phyloP scores from a whole-genome alignment of 192 early-diverging fungal genomes.

The Umbelopsis vinacea region DNA sequence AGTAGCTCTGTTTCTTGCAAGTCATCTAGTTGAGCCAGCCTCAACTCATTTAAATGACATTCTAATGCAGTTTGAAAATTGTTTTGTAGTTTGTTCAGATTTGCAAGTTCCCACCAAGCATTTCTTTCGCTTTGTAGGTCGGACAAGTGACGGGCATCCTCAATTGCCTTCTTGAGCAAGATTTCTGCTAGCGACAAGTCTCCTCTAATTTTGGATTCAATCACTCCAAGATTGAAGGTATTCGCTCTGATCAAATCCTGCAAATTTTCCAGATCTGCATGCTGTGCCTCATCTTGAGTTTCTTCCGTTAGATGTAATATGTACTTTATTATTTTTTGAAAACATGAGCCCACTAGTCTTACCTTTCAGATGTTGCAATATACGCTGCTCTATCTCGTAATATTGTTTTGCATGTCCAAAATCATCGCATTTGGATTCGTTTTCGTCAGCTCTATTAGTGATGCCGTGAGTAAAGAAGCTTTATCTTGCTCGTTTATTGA shows the following conservation, averaged over 20 bases:
- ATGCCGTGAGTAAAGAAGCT: not conserved
- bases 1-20: slow-evolving; percentile 10
- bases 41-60: slow-evolving; percentile 22
- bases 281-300: not conserved
- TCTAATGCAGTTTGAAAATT: slow-evolving; percentile 11
- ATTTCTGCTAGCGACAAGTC: not conserved
- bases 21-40: slow-evolving; percentile 8
- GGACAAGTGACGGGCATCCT: not conserved
- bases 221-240: slow-evolving; percentile 24
- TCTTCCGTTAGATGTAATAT: not conserved
- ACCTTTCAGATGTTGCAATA: not conserved
- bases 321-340: not conserved
- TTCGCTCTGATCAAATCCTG: slow-evolving; percentile 13
- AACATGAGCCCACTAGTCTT: not conserved
- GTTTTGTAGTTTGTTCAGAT: not conserved
- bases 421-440: slow-evolving; percentile 17
- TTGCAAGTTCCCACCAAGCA: slow-evolving; percentile 29
- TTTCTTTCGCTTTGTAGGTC: slow-evolving; percentile 16
- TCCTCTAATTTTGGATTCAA: slow-evolving; percentile 4
- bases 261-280: not conserved
- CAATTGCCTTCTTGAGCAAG: not conserved
- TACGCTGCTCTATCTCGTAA: slow-evolving; percentile 24
- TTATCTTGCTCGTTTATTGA: not conserved
- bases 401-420: slow-evolving; percentile 26
- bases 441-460: not conserved